A percentile compares a stretch with the other conserved stretches of the same genome.
phyloP scores from a whole-genome alignment of 2,329 filamentous ascomycete species.

The Lachnum nothofagi region DNA sequence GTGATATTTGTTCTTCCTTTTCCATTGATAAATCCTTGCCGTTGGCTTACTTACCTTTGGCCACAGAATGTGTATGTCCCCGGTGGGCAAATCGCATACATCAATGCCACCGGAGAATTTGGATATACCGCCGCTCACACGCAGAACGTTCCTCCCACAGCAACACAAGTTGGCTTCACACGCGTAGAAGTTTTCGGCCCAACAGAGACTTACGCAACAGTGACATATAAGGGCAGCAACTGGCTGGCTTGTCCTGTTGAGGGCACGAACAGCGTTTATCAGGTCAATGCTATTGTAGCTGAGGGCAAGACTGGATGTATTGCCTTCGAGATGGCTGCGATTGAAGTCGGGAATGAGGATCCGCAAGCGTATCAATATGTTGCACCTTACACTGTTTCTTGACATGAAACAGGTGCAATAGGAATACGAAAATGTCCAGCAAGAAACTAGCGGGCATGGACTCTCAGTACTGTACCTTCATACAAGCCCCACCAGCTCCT shows the following conservation, averaged over 20 bases:
- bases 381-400: background rate
- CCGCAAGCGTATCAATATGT: background rate
- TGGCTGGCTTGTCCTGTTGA: background rate
- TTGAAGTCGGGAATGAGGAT: background rate
- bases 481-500: too few species aligned
- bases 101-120: background rate
- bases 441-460: too few species aligned
- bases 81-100: background rate
- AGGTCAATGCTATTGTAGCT: background rate
- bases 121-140: background rate
- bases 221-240: background rate
- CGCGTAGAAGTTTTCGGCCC: background rate
- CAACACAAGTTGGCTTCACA: background rate
- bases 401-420: too few species aligned
- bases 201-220: background rate
- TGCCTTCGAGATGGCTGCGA: background rate
- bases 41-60: background rate
- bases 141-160: background rate
- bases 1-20: too few species aligned
- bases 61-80: constrained; percentile 1
- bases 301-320: background rate
- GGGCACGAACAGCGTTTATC: background rate
- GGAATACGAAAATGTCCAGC: too few species aligned
- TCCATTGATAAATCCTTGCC: too few species aligned
- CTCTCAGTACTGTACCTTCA: too few species aligned